Conservation (phyloP, 352 stramenopile species). For the Globisporangium lucens region DNA sequence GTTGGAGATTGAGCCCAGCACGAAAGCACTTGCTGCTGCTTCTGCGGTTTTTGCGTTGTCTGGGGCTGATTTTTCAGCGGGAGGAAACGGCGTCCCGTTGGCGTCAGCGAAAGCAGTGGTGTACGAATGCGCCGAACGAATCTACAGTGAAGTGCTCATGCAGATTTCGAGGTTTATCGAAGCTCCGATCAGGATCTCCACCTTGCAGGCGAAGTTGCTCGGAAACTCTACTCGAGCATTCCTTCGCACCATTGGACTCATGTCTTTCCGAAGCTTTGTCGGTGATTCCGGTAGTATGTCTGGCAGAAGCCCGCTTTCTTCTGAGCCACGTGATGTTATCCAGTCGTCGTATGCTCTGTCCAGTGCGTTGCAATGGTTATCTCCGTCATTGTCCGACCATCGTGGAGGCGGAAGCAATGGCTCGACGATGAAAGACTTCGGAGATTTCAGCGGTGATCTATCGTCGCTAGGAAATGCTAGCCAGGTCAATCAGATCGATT, state of each 20-base stretch:
- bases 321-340: conserved; percentile 50
- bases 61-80: conserved; percentile 24
- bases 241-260: conserved; percentile 69
- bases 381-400: conserved; percentile 35
- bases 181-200: conserved; percentile 68
- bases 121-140: conserved; percentile 74
- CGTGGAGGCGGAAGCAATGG: conserved; percentile 12
- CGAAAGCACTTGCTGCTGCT: conserved; percentile 63
- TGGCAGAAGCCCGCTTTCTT: conserved; percentile 31
- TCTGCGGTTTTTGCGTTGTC: conserved; percentile 60
- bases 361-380: conserved; percentile 74
- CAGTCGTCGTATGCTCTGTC: conserved; percentile 73
- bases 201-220: conserved; percentile 70
- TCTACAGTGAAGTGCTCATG: conserved; percentile 84
- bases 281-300: conserved; percentile 40
- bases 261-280: conserved; percentile 77
- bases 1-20: conserved; percentile 73
- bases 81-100: conserved; percentile 26
- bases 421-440: conserved; percentile 32
- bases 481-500: conserved; percentile 22
- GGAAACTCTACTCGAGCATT: conserved; percentile 74
- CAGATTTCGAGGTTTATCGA: conserved; percentile 82
- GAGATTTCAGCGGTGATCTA: conserved; percentile 35
- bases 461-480: conserved; percentile 10
- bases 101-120: conserved; percentile 48